Conservation (phyloP, 306 rosid genomes). For the Pyrus pyrifolia region DNA sequence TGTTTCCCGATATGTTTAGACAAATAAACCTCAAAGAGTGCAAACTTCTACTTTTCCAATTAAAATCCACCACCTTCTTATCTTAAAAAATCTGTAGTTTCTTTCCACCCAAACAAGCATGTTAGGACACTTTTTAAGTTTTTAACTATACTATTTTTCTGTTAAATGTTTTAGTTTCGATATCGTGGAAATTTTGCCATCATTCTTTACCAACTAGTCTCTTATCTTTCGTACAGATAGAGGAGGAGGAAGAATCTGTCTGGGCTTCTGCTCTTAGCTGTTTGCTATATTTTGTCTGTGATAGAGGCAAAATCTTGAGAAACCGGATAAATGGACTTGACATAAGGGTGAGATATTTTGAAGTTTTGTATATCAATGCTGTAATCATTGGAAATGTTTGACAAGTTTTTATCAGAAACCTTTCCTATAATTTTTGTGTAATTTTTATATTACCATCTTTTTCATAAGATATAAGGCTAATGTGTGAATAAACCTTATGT, state of each 20-base stretch:
- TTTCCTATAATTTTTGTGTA: neutral
- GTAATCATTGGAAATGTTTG: neutral
- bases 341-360: slow-evolving; percentile 70
- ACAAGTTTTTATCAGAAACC: neutral
- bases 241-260: slow-evolving; percentile 89
- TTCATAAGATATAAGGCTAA: neutral
- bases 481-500: neutral
- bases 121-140: neutral
- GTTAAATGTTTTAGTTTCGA: neutral
- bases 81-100: neutral
- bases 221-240: slow-evolving; percentile 44
- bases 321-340: slow-evolving; percentile 80
- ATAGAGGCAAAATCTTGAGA: slow-evolving; percentile 86
- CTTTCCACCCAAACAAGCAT: neutral
- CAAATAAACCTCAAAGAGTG: neutral
- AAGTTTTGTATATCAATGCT: neutral
- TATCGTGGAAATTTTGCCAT: slow-evolving; percentile 1
- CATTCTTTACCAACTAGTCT: slow-evolving; percentile 7
- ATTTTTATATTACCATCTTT: neutral
- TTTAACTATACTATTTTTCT: neutral
- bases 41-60: neutral
- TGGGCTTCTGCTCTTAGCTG: slow-evolving; percentile 99
- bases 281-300: slow-evolving; percentile 93
- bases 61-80: neutral
- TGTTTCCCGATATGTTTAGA: neutral